phyloP scores from a whole-genome alignment of 208 protist species.

The Porcisia hertigi region DNA sequence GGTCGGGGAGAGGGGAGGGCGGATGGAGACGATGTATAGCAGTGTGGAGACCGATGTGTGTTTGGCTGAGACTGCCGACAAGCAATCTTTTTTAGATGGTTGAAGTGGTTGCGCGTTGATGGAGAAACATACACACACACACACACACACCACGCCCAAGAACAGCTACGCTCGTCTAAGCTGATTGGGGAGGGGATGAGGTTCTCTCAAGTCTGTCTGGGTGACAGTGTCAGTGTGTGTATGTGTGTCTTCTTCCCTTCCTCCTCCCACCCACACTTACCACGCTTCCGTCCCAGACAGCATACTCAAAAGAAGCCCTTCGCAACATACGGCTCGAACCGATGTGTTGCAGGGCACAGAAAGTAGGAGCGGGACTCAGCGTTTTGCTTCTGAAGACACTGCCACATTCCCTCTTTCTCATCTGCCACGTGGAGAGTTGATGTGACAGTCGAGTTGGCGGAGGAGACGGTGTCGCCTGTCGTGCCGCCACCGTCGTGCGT shows the following conservation, averaged over 20 bases:
- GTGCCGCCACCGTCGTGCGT: background rate
- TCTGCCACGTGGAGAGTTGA: background rate
- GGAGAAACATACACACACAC: background rate
- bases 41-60: background rate
- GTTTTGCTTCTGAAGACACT: constrained; percentile 18
- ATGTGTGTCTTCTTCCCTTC: background rate
- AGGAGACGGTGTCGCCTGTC: background rate
- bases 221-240: background rate
- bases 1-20: background rate
- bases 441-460: background rate
- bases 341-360: constrained; percentile 42
- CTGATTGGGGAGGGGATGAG: constrained; percentile 6
- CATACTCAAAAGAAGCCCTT: constrained; percentile 41
- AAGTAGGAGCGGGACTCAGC: constrained; percentile 54
- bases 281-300: background rate
- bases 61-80: background rate
- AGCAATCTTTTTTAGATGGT: background rate
- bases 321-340: constrained; percentile 48
- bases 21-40: background rate
- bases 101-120: background rate
- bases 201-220: background rate
- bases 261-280: background rate
- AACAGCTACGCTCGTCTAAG: background rate
- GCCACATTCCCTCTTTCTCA: constrained; percentile 7
- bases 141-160: background rate